phyloP scores from a whole-genome alignment of 768 basidiomycete genomes.

The Lanmaoa pseudosensibilis region DNA sequence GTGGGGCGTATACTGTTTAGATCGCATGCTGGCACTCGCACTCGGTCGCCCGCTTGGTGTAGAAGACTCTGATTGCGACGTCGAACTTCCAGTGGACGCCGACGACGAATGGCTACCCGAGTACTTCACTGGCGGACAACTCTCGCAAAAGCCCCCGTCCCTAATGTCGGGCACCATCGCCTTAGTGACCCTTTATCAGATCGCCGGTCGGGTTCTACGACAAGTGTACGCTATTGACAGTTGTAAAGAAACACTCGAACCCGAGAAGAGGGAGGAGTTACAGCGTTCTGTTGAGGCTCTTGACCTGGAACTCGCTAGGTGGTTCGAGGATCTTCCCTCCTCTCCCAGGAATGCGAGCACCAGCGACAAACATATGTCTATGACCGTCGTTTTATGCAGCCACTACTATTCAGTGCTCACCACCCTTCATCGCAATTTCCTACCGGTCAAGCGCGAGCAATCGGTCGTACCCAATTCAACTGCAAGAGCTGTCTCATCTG shows the following conservation, averaged over 20 bases:
- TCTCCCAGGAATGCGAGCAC: conserved; percentile 73
- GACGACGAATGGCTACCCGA: conserved; percentile 78
- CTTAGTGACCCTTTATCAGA: conserved; percentile 76
- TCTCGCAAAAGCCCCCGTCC: conserved; percentile 56
- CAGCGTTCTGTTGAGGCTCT: conserved; percentile 76
- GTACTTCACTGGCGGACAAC: conserved; percentile 65
- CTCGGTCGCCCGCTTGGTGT: conserved; percentile 86
- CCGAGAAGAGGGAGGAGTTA: conserved; percentile 72
- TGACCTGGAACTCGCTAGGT: conserved; percentile 73
- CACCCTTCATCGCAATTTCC: conserved; percentile 84
- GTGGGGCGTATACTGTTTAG: conserved; percentile 92
- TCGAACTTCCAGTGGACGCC: conserved; percentile 77
- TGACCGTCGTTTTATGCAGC: conserved; percentile 83
- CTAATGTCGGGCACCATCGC: conserved; percentile 83
- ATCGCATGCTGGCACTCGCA: conserved; percentile 89
- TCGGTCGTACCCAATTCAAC: conserved; percentile 70
- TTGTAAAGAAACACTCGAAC: conserved; percentile 70
- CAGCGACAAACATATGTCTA: conserved; percentile 78
- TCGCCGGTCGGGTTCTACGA: conserved; percentile 77
- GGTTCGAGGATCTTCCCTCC: conserved; percentile 77
- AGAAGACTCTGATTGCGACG: conserved; percentile 89
- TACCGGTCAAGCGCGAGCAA: conserved; percentile 76
- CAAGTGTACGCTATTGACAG: conserved; percentile 82
- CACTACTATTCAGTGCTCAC: conserved; percentile 88
- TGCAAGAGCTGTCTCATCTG: conserved; percentile 77